Base-by-base conservation (phyloP, 306 rosid genomes). In the Vicia villosa region DNA sequence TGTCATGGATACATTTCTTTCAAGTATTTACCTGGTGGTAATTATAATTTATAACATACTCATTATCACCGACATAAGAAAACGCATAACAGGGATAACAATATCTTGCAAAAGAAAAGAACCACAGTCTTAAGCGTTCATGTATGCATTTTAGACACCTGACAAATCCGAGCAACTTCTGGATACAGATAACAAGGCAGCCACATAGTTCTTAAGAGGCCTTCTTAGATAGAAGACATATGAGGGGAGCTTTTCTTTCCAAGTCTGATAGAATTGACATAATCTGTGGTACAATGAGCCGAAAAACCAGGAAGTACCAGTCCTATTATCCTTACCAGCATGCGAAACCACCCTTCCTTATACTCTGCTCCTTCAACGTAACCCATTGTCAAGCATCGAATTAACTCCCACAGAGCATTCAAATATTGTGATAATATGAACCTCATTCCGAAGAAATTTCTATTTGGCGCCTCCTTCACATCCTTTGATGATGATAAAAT, bases 401-500 rank as follows among this genome's bases (percentile, higher is more conserved):
- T 59, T 34, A 91, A 83, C 84, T 89, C 96, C 94, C 94, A 87
- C 7, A 79, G 49, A 50, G 91, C 97, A 82, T 74, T 91, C 66
- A 88, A 57, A 82, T 87, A 69, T 78, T 14, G 22, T 4, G 82
- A 73, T 12, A 87, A 69, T 59, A 80, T 14, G 58, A 76, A 79
- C 66, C 68, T 73, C 19, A 87, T 34, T 61, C 86, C 86, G 30
- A 84, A 84, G 83, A 16, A 89, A 66, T 91, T 89, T 74, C 52
- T 82, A 76, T 89, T 87, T 5, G 97, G 96, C 76, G 84, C 96
- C 85, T 91, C 96, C 51, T 47, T 37, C 75, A 80, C 24, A 37
- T 36, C 65, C 97, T 88, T 70, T 68, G 64, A 52, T 70, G 13
- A 79, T 42, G 24, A 41, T 5, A 79, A 24, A 80, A 60, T 26